These are phyloP conservation scores for Schizophyllum amplum DNA, from an alignment of 1,284 basidiomycete species.

Conservation along the genomic window DNA sequence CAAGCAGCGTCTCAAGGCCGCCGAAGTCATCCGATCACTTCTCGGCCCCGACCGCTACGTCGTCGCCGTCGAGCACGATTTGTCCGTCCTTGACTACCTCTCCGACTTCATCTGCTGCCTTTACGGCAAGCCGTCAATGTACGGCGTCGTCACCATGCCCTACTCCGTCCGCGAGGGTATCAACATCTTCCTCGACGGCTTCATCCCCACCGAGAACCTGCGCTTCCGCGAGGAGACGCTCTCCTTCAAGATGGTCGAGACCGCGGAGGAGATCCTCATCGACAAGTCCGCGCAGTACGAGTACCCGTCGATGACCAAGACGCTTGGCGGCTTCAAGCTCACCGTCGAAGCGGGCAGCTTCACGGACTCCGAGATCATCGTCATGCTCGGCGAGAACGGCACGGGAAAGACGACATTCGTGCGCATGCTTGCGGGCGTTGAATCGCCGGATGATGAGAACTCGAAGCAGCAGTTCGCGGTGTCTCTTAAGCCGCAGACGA, in stretches of 20 bases:
- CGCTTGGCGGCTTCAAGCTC: constrained; percentile 88
- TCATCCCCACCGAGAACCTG: constrained; percentile 96
- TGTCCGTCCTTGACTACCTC: constrained; percentile 93
- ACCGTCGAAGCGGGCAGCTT: constrained; percentile 83
- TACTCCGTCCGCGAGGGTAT: constrained; percentile 96
- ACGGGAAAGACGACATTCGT: constrained; percentile 98
- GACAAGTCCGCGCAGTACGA: constrained; percentile 83
- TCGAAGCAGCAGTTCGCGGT: constrained; percentile 77
- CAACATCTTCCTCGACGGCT: constrained; percentile 97
- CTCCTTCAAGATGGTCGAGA: constrained; percentile 94
- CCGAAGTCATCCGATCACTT: constrained; percentile 87
- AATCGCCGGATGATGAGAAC: constrained; percentile 76
- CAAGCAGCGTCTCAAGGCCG: constrained; percentile 90
- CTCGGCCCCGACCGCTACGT: constrained; percentile 82
- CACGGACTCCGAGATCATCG: constrained; percentile 95
- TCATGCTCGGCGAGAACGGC: constrained; percentile 96
- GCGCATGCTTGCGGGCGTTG: constrained; percentile 76
- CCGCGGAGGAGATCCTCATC: constrained; percentile 76
- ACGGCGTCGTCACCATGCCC: constrained; percentile 97
- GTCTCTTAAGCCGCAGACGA: constrained; percentile 93
- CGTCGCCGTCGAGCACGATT: constrained; percentile 94
- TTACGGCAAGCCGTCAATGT: constrained; percentile 95
- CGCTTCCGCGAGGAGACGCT: constrained; percentile 93
- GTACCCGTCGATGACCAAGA: constrained; percentile 95
- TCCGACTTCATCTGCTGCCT: constrained; percentile 96